Conservation (phyloP, 1,284 basidiomycete species). For the Naganishia liquefaciens region DNA sequence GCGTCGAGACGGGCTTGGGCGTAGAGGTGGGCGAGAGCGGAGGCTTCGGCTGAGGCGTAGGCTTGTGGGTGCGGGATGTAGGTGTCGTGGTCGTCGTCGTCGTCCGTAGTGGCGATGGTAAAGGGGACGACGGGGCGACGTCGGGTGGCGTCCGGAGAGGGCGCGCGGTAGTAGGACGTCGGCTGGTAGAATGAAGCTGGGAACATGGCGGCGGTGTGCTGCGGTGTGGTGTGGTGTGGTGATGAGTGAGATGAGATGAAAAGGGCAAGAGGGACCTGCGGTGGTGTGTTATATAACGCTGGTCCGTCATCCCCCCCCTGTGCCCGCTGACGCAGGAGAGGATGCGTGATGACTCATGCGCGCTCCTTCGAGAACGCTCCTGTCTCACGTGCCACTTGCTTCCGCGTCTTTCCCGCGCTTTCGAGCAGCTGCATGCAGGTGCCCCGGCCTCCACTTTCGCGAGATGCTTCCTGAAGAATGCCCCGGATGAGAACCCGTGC, state of each 20-base stretch:
- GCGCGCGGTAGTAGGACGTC: constrained; percentile 8
- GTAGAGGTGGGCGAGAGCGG: constrained; percentile 7
- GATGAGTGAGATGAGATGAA: not conserved
- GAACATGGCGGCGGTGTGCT: constrained; percentile 4
- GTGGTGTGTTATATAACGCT: not conserved
- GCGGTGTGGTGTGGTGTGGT: not conserved
- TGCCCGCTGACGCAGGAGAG: not conserved
- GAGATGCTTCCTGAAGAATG: too few relatives aligned
- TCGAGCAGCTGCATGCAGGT: constrained; percentile 21
- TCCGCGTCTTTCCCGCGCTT: constrained; percentile 18
- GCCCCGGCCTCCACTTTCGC: not conserved
- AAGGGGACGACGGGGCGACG: not conserved
- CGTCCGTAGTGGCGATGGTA: constrained; percentile 1
- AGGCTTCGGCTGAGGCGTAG: constrained; percentile 7
- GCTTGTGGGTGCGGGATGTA: not conserved
- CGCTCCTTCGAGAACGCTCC: constrained; percentile 4
- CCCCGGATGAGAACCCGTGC: too few relatives aligned
- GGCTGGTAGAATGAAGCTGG: constrained; percentile 12
- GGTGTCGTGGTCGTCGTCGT: not conserved
- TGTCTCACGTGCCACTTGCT: constrained; percentile 14
- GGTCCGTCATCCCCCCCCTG: not conserved
- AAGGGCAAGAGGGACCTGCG: not conserved
- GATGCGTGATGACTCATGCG: not conserved
- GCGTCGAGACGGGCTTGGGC: constrained; percentile 12
- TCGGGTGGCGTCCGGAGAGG: constrained; percentile 5